phyloP scores from a whole-genome alignment of 108 stramenopile species.

The Cyclotella sp. region DNA sequence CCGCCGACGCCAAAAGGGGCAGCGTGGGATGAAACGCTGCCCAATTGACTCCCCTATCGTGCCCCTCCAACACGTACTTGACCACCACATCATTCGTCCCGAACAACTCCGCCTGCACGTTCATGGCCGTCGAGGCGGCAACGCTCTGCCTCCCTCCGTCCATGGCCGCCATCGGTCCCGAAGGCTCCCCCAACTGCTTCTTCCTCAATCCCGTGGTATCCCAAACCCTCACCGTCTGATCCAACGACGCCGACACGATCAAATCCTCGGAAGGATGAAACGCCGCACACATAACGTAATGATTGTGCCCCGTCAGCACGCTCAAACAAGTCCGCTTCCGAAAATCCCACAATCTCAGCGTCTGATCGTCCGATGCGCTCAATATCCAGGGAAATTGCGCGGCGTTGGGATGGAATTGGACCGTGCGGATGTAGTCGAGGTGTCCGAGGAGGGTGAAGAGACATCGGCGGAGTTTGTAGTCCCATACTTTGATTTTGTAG shows the following conservation, averaged over 20 bases:
- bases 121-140: constrained; percentile 75
- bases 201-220: constrained; percentile 98
- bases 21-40: constrained; percentile 98
- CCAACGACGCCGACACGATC: constrained; percentile 97
- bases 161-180: neutral
- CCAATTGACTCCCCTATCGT: constrained; percentile 99
- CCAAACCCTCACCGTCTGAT: constrained; percentile 99
- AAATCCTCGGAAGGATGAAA: constrained; percentile 99
- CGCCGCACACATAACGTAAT: constrained; percentile 99
- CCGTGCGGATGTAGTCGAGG: constrained; percentile 99
- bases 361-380: constrained; percentile 95
- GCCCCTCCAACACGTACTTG: constrained; percentile 99
- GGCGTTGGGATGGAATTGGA: constrained; percentile 97
- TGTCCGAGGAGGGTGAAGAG: constrained; percentile 98
- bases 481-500: constrained; percentile 99
- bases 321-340: constrained; percentile 95
- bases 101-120: constrained; percentile 97
- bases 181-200: constrained; percentile 80
- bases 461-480: constrained; percentile 97
- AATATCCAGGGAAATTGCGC: constrained; percentile 97
- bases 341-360: constrained; percentile 99
- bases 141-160: constrained; percentile 34
- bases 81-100: constrained; percentile 99
- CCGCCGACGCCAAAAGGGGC: constrained; percentile 95
- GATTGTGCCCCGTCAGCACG: constrained; percentile 99